A percentile compares a stretch with the other conserved stretches of the same genome.
These are phyloP conservation scores for Fusarium multiceps DNA, from an alignment of 2,329 filamentous ascomycete species.

Conservation along the genomic window DNA sequence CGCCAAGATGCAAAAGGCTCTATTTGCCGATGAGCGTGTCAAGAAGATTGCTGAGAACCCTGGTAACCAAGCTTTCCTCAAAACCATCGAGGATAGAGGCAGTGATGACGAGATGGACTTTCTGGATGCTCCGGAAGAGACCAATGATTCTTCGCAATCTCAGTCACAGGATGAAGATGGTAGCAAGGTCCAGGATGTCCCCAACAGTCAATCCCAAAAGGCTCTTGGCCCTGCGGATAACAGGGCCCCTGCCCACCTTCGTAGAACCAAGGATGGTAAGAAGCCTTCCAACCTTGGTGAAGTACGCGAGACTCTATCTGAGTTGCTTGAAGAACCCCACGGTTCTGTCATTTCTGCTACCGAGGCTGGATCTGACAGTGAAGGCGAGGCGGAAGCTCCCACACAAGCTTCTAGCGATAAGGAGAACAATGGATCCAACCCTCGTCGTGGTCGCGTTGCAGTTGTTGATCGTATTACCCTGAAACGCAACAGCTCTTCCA, in stretches of 20 bases:
- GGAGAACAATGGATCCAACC: constrained; percentile 59
- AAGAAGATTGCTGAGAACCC: constrained; percentile 90
- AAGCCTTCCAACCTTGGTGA: constrained; percentile 82
- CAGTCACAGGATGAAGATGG: constrained; percentile 48
- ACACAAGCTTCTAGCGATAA: constrained; percentile 55
- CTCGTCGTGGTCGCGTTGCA: constrained; percentile 52
- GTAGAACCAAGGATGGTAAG: constrained; percentile 70
- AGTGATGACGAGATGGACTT: constrained; percentile 83
- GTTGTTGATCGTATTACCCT: constrained; percentile 81
- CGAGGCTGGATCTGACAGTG: constrained; percentile 52
- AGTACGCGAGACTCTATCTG: constrained; percentile 84
- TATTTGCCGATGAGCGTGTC: constrained; percentile 89
- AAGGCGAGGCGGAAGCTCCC: constrained; percentile 53
- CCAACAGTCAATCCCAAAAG: constrained; percentile 64
- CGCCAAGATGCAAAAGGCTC: constrained; percentile 88
- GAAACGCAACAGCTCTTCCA: constrained; percentile 65
- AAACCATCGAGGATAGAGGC: constrained; percentile 85
- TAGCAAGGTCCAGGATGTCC: constrained; percentile 53
- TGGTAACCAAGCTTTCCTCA: constrained; percentile 89
- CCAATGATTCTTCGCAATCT: constrained; percentile 50
- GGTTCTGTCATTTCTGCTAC: constrained; percentile 62
- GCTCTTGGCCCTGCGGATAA: constrained; percentile 55
- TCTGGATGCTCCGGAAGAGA: constrained; percentile 61
- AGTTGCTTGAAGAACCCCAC: constrained; percentile 78
- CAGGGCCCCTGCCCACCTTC: constrained; percentile 69